Base-by-base conservation (phyloP, 495 filamentous ascomycete species). In the Talaromyces ruber region DNA sequence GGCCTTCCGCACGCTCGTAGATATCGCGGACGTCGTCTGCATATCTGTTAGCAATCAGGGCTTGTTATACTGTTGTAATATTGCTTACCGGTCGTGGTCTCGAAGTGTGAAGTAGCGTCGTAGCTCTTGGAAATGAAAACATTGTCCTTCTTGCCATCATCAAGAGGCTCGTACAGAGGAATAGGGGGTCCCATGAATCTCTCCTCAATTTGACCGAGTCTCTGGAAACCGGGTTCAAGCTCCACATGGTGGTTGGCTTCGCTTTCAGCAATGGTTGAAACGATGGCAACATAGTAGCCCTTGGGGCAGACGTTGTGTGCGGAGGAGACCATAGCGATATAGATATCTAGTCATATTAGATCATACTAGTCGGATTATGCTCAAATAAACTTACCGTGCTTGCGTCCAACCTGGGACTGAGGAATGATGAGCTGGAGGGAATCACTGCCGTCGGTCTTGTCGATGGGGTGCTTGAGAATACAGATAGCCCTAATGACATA, bases 61-160 rank as follows among this genome's bases (percentile, higher is more conserved):
- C 32, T 0, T 14, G 16, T 39, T 16, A 4, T 9, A 9, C 18
- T 39, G 14, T n/a, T 51, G n/a, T 1, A 24, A 51, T 3, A 51
- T 24, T 28, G 60, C 73, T 69, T 80, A 86, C 86, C 80, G 55
- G 88, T 91, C 25, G 86, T 89, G 12, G 91, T 96, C 83, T 99
- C 94, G 68, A 99, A 99, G 80, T 99, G 94, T 67, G 89, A 94
- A 63, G 90, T 95, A 32, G 94, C 88, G 71, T 99, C 94, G 74
- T 99, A 99, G 80, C 92, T 96, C 83, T 93, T 96, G 67, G 92
- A 96, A 70, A 99, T 93, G 80, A 92, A 99, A 74, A 99, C 89
- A 72, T 91, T 90, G 77, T 97, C 92, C 64, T 88, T 89, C 60
- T 81, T 82, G 61, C 95, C 95, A 68, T 88, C 87, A 71, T 91